Conservation (phyloP, 2,329 filamentous ascomycete genomes). For the Ceratocystis variospora region DNA sequence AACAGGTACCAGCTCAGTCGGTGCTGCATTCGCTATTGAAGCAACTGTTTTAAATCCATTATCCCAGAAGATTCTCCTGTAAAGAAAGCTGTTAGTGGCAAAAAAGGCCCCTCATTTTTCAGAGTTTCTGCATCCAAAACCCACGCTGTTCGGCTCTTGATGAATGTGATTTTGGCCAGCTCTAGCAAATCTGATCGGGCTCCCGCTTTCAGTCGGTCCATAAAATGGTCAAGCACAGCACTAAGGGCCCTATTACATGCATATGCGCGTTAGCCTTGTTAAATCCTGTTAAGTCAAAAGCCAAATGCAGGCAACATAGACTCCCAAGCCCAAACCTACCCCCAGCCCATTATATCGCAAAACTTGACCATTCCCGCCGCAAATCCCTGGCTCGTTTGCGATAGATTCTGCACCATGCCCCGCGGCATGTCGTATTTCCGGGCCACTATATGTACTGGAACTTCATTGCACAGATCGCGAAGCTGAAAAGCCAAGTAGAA, state of each 20-base stretch:
- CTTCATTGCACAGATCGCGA: slow-evolving; percentile 65
- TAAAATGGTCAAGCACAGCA: slow-evolving; percentile 61
- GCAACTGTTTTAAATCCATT: slow-evolving; percentile 59
- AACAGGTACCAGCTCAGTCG: slow-evolving; percentile 54
- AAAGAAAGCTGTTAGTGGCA: neutral
- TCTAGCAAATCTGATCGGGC: slow-evolving; percentile 57
- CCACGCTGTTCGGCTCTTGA: slow-evolving; percentile 62
- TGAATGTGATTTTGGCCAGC: slow-evolving; percentile 56
- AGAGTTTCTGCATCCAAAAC: slow-evolving; percentile 19
- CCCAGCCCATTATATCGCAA: slow-evolving; percentile 64
- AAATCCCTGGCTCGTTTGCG: slow-evolving; percentile 64
- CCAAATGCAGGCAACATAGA: neutral
- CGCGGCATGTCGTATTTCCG: slow-evolving; percentile 57
- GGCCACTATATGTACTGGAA: slow-evolving; percentile 55
- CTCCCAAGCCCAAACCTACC: slow-evolving; percentile 30
- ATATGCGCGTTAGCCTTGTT: too few species aligned
- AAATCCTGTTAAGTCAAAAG: too few species aligned
- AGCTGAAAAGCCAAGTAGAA: slow-evolving; percentile 66
- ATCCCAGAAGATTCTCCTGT: slow-evolving; percentile 55
- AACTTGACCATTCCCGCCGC: slow-evolving; percentile 69
- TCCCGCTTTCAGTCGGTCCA: slow-evolving; percentile 57
- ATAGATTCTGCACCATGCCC: slow-evolving; percentile 56
- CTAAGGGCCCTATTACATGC: slow-evolving; percentile 43
- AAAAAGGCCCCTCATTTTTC: neutral
- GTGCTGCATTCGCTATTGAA: slow-evolving; percentile 53